Evolutionary conservation across 139 green algal genomes (phyloP).

Genomic region (Coelastrella sp.): DNA sequence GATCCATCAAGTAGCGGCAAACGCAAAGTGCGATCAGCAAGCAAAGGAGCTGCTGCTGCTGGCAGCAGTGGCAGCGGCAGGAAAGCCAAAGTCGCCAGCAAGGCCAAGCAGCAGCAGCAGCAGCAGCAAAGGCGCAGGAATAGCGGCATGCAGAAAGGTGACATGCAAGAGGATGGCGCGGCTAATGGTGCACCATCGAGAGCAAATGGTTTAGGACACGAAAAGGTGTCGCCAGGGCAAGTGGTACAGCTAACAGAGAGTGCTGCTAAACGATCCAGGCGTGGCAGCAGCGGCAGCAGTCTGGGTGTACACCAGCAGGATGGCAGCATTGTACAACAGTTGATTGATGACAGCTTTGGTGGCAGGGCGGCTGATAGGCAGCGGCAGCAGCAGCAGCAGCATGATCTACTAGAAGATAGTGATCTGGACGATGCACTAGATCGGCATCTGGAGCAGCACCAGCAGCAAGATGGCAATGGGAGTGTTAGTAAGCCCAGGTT

Average conservation of each 20-base stretch:
- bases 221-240: not conserved
- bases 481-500: not conserved
- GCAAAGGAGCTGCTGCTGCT: not conserved
- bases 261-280: too few relatives aligned
- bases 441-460: not conserved
- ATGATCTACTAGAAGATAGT: not conserved
- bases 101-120: slow-evolving; percentile 32
- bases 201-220: not conserved
- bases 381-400: not conserved
- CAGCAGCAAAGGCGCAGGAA: slow-evolving; percentile 30
- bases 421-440: not conserved
- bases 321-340: not conserved
- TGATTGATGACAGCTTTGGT: not conserved
- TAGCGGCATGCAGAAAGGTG: not conserved
- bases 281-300: slow-evolving; percentile 9
- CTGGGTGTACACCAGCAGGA: not conserved
- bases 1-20: not conserved
- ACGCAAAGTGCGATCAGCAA: not conserved
- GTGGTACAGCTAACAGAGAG: not conserved
- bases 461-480: not conserved
- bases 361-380: not conserved
- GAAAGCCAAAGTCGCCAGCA: not conserved
- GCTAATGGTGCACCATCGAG: not conserved
- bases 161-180: not conserved
- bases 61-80: not conserved